Percentiles rank a stretch among this genome's conserved stretches.
phyloP scores from a whole-genome alignment of 495 filamentous ascomycete genomes.

The Lasiosphaeria hispida region DNA sequence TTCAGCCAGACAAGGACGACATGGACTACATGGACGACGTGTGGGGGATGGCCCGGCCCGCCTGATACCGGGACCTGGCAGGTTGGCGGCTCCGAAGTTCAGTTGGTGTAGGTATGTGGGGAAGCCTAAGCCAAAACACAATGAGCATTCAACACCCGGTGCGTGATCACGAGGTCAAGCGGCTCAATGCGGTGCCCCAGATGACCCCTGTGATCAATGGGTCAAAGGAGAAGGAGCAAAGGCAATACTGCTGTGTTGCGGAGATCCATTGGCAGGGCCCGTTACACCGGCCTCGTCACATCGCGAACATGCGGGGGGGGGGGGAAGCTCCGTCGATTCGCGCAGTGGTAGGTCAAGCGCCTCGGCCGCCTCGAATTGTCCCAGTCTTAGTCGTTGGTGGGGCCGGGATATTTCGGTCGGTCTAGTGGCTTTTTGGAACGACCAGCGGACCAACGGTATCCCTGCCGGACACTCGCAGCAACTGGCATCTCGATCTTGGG shows the following conservation, averaged over 20 bases:
- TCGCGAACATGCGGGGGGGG: constrained; percentile 12
- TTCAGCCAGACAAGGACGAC: constrained; percentile 1
- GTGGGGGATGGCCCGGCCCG: constrained; percentile 10
- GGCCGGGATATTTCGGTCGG: constrained; percentile 6
- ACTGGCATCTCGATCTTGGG: constrained; percentile 9
- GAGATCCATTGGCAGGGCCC: constrained; percentile 7
- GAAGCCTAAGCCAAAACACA: not conserved
- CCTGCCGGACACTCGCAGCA: constrained; percentile 6
- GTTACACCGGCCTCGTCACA: constrained; percentile 11
- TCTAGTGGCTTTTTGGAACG: constrained; percentile 1
- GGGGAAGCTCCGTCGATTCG: no score
- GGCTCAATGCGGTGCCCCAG: constrained; percentile 6
- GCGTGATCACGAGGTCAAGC: constrained; percentile 20
- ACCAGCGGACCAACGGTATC: not conserved
- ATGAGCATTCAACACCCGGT: constrained; percentile 9
- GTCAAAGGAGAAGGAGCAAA: not conserved
- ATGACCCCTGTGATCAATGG: constrained; percentile 6
- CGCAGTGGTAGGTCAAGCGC: no score
- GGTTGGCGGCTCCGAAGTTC: constrained; percentile 11
- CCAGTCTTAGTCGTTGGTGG: not conserved
- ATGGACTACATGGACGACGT: not conserved
- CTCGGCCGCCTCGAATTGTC: no score
- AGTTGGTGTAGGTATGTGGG: no score
- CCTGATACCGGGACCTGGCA: constrained; percentile 11
- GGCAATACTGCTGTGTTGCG: not conserved